Conservation (phyloP, 2,329 filamentous ascomycete species). For the Apiospora kogelbergensis region DNA sequence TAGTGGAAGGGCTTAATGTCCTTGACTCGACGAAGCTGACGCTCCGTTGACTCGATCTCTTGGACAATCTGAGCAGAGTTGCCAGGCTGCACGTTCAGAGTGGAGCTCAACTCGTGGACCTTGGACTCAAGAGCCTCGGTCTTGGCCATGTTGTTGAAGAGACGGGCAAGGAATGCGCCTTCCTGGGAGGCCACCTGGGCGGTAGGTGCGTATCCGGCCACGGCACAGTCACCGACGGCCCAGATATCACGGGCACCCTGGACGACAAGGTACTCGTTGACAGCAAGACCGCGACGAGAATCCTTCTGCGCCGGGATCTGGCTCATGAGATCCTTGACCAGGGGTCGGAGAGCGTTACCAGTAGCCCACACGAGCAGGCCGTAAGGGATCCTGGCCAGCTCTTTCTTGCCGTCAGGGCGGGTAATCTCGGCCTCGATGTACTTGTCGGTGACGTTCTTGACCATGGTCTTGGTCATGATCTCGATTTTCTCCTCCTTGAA, state of each 20-base stretch:
- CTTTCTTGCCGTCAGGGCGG: slow-evolving; percentile 81
- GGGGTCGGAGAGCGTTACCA: slow-evolving; percentile 86
- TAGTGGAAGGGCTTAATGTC: slow-evolving; percentile 98
- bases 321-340: slow-evolving; percentile 88
- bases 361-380: slow-evolving; percentile 98
- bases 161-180: slow-evolving; percentile 87
- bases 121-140: slow-evolving; percentile 79
- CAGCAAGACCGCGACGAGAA: slow-evolving; percentile 88
- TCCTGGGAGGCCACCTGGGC: slow-evolving; percentile 96
- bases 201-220: slow-evolving; percentile 96
- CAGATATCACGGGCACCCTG: slow-evolving; percentile 97
- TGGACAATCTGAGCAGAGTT: slow-evolving; percentile 66
- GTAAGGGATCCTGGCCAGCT: slow-evolving; percentile 80
- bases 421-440: slow-evolving; percentile 87
- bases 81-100: slow-evolving; percentile 59
- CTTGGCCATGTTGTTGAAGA: slow-evolving; percentile 99
- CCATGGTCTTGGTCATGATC: slow-evolving; percentile 98
- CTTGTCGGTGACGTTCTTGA: slow-evolving; percentile 94
- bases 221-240: slow-evolving; percentile 96
- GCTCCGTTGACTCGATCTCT: slow-evolving; percentile 85
- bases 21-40: slow-evolving; percentile 84
- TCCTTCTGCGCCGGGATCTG: slow-evolving; percentile 94
- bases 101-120: slow-evolving; percentile 66
- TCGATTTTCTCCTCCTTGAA: slow-evolving; percentile 98
- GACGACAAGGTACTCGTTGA: slow-evolving; percentile 98